Conservation (phyloP, 1,284 basidiomycete species). For the Jaminaea rosea region DNA sequence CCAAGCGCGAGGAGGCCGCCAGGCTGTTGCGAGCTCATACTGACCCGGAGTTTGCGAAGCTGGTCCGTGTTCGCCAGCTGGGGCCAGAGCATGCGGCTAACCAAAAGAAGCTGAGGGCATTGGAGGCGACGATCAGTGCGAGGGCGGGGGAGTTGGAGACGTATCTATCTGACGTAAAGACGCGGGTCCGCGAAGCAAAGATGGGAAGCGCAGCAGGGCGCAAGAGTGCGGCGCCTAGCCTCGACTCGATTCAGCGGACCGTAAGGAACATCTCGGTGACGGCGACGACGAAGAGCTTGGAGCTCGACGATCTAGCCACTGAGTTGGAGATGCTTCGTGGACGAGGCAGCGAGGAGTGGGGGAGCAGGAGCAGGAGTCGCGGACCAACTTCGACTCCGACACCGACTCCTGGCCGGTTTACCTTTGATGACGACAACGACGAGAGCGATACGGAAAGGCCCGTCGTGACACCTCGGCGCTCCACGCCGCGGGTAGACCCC, state of each 20-base stretch:
- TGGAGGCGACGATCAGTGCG: background rate
- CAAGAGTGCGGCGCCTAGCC: slow-evolving; percentile 55
- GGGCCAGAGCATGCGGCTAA: slow-evolving; percentile 78
- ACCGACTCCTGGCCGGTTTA: too few species aligned
- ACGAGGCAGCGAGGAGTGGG: background rate
- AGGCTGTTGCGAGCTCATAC: slow-evolving; percentile 65
- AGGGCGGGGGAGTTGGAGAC: slow-evolving; percentile 63
- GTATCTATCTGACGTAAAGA: slow-evolving; percentile 62
- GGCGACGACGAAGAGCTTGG: slow-evolving; percentile 56
- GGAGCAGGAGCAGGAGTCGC: too few species aligned
- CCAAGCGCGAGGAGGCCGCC: slow-evolving; percentile 38
- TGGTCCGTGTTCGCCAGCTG: slow-evolving; percentile 69
- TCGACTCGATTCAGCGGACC: slow-evolving; percentile 73
- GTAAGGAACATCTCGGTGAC: slow-evolving; percentile 66
- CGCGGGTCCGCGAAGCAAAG: slow-evolving; percentile 50
- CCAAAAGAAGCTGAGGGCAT: slow-evolving; percentile 60
- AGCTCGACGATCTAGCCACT: slow-evolving; percentile 55
- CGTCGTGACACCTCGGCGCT: too few species aligned
- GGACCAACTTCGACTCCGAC: too few species aligned
- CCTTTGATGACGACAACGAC: too few species aligned
- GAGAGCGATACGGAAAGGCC: too few species aligned
- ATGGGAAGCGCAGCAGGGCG: slow-evolving; percentile 49
- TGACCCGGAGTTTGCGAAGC: slow-evolving; percentile 69
- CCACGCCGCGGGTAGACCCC: too few species aligned
- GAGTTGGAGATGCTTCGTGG: slow-evolving; percentile 51